These are phyloP conservation scores for Litchi chinensis DNA, from an alignment of 345 rosid genomes.

Conservation along the genomic window DNA sequence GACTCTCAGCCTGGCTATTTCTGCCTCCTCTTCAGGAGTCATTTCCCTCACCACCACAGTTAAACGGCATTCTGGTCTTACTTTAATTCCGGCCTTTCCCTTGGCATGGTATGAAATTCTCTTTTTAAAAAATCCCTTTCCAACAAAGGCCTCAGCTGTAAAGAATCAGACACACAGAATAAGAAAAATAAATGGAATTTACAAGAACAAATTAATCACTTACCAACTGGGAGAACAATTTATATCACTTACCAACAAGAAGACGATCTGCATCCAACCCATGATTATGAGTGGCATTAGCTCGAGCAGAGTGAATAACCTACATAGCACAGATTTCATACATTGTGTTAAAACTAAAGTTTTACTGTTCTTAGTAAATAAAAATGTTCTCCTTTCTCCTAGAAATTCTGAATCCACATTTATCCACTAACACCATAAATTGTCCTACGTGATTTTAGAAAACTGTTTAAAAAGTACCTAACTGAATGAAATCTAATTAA, in stretches of 20 bases:
- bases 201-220: constrained; percentile 25
- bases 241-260: constrained; percentile 65
- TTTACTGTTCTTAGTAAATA: background rate
- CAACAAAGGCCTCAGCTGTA: constrained; percentile 91
- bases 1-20: constrained; percentile 80
- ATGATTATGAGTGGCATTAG: constrained; percentile 92
- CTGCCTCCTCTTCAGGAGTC: constrained; percentile 83
- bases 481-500: background rate
- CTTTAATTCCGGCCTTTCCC: constrained; percentile 62
- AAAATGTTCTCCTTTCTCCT: background rate
- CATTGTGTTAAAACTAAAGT: background rate
- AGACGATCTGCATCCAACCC: constrained; percentile 83
- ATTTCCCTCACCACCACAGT: constrained; percentile 84
- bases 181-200: background rate
- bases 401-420: background rate
- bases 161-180: constrained; percentile 2
- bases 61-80: constrained; percentile 70
- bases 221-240: constrained; percentile 49
- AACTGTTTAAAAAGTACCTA: background rate
- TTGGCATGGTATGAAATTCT: constrained; percentile 64
- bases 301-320: constrained; percentile 95
- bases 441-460: background rate
- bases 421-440: background rate
- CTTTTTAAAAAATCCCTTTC: constrained; percentile 76
- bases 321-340: constrained; percentile 24